Evolutionary conservation across 257 asterid genomes (phyloP).

Genomic region (Avicennia marina): DNA sequence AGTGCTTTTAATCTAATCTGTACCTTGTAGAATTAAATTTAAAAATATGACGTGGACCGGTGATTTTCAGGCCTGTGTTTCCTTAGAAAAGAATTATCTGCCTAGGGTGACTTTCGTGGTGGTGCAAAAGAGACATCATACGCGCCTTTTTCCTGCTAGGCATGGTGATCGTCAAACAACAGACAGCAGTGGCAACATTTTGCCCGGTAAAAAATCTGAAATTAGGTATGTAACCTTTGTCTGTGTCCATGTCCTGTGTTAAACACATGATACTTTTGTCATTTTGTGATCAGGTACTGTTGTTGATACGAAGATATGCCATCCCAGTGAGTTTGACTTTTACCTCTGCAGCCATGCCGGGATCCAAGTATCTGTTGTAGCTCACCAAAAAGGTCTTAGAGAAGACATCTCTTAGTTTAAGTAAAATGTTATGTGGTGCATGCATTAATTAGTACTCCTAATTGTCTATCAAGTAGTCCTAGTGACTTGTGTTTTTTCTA

Average conservation of each 20-base stretch:
- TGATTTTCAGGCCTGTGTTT: conserved; percentile 68
- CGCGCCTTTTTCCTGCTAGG: conserved; percentile 63
- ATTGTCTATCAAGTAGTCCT: background rate
- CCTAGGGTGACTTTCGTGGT: conserved; percentile 75
- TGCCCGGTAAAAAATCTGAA: conserved; percentile 48
- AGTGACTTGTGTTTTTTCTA: background rate
- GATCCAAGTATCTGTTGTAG: conserved; percentile 71
- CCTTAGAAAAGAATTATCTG: conserved; percentile 41
- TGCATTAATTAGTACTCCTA: background rate
- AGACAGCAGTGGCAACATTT: conserved; percentile 84
- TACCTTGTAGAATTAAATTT: too few relatives aligned
- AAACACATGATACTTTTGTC: background rate
- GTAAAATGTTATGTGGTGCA: background rate
- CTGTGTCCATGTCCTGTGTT: background rate
- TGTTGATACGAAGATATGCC: conserved; percentile 74
- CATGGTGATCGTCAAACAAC: conserved; percentile 39
- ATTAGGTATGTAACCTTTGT: background rate
- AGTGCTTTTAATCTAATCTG: too few relatives aligned
- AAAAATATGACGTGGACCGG: too few relatives aligned
- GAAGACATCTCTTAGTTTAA: background rate
- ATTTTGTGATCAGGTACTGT: conserved; percentile 57
- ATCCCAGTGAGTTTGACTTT: conserved; percentile 73
- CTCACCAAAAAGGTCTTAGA: too few relatives aligned
- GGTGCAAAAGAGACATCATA: conserved; percentile 93
- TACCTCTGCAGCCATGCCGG: conserved; percentile 86